Percentiles rank a stretch among this genome's conserved stretches.
Conservation (phyloP, 192 early-diverging fungal species). For the Gigaspora rosea region DNA sequence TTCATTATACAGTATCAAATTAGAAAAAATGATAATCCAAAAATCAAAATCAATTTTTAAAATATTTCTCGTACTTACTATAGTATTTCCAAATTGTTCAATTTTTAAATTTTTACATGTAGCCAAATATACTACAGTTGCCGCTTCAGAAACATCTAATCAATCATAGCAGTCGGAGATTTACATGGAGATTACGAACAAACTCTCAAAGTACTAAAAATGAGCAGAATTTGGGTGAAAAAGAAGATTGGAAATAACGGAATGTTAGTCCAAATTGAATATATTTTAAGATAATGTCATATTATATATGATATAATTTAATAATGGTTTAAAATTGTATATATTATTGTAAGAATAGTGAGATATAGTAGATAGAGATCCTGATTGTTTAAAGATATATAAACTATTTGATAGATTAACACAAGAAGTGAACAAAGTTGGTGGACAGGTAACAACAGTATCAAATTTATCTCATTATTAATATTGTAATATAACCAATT, state of each 20-base stretch:
- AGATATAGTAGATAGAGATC: slow-evolving; percentile 74
- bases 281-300: background rate
- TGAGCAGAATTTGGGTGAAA: slow-evolving; percentile 61
- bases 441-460: slow-evolving; percentile 47
- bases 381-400: slow-evolving; percentile 72
- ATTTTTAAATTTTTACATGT: too few species aligned
- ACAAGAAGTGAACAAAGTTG: slow-evolving; percentile 54
- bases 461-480: too few species aligned
- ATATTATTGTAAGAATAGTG: slow-evolving; percentile 42
- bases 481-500: background rate
- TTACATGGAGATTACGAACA: slow-evolving; percentile 66
- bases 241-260: slow-evolving; percentile 52
- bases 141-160: background rate
- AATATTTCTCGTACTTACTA: too few species aligned
- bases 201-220: slow-evolving; percentile 50
- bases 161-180: slow-evolving; percentile 63
- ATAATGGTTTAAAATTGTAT: background rate
- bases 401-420: slow-evolving; percentile 57
- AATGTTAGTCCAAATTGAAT: slow-evolving; percentile 68
- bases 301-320: background rate
- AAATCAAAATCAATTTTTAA: too few species aligned
- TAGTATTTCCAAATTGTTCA: too few species aligned
- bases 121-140: too few species aligned
- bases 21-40: too few species aligned
- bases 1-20: too few species aligned